Evolutionary conservation across 2,329 filamentous ascomycete genomes (phyloP).

Genomic region (Microdochium trichocladiopsis): DNA sequence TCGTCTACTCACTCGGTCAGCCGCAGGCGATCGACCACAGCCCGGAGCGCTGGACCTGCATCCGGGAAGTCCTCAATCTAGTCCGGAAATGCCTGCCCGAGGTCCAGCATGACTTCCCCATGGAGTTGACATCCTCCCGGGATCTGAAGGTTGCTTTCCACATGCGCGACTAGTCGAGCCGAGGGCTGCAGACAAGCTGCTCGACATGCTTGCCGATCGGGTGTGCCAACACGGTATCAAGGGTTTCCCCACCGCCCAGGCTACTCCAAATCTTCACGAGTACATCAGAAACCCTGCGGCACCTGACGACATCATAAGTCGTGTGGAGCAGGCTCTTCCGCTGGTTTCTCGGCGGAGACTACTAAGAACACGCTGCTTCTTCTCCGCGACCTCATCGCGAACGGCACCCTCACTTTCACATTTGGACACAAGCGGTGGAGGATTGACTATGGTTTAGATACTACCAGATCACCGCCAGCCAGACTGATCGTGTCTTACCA

Average conservation of each 20-base stretch:
- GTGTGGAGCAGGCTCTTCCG: conserved; percentile 23
- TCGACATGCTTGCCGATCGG: conserved; percentile 22
- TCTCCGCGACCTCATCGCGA: conserved; percentile 48
- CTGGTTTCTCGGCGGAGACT: conserved; percentile 26
- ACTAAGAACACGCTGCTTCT: conserved; percentile 32
- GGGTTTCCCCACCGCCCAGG: conserved; percentile 32
- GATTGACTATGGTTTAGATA: conserved; percentile 56
- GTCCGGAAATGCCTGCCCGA: conserved; percentile 22
- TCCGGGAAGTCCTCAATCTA: conserved; percentile 44
- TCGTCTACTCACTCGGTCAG: conserved; percentile 55
- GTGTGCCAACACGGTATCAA: conserved; percentile 35
- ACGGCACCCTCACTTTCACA: conserved; percentile 44
- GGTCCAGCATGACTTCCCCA: conserved; percentile 22
- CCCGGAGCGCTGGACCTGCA: conserved; percentile 47
- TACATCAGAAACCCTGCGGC: conserved; percentile 36
- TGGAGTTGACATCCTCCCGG: conserved; percentile 33
- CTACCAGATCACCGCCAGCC: conserved; percentile 27
- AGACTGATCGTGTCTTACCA: conserved; percentile 50
- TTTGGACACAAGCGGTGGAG: conserved; percentile 54
- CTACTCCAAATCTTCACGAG: conserved; percentile 15
- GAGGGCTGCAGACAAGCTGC: conserved; percentile 18
- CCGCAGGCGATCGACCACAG: conserved; percentile 43
- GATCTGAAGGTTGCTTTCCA: conserved; percentile 32
- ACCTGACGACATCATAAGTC: conserved; percentile 15
- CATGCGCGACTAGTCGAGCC: conserved; percentile 37